Evolutionary conservation across 2,329 filamentous ascomycete genomes (phyloP).

Genomic region (Sporothrix luriei): DNA sequence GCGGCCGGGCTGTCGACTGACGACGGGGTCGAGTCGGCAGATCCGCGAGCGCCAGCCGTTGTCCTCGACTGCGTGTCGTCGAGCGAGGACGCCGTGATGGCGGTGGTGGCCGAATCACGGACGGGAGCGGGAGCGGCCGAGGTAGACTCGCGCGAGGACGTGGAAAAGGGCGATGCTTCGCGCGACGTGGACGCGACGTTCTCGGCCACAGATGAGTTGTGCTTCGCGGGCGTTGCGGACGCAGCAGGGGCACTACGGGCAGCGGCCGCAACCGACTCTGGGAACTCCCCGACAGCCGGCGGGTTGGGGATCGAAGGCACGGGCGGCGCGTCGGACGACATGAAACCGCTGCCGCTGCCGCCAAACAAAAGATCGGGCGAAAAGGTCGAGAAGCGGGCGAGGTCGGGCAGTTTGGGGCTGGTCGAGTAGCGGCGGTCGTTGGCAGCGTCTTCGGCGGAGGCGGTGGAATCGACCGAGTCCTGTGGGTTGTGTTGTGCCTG

Average conservation of each 20-base stretch:
- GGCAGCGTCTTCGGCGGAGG: background rate
- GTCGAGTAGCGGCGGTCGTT: conserved; percentile 47
- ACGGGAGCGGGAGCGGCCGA: conserved; percentile 9
- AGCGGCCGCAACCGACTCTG: background rate
- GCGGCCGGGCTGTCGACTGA: background rate
- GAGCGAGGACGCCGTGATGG: conserved; percentile 19
- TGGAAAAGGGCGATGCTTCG: conserved; percentile 27
- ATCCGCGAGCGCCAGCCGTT: background rate
- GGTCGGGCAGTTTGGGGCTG: conserved; percentile 61
- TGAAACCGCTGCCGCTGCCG: conserved; percentile 37
- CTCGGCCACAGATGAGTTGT: conserved; percentile 10
- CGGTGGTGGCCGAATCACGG: conserved; percentile 29
- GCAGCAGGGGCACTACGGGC: background rate
- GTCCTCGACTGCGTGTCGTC: conserved; percentile 31
- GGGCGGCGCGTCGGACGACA: conserved; percentile 38
- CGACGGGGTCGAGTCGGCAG: background rate
- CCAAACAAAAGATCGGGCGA: conserved; percentile 60
- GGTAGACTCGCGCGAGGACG: conserved; percentile 22
- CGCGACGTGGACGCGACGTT: conserved; percentile 5
- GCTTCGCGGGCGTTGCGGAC: background rate
- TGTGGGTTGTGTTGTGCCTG: conserved; percentile 26
- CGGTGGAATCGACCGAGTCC: conserved; percentile 19
- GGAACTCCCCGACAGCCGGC: background rate
- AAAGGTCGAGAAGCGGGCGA: conserved; percentile 63
- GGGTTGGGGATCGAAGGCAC: conserved; percentile 36